Evolutionary conservation across 2,329 filamentous ascomycete genomes (phyloP).

Genomic region (Paraphaeosphaeria sporulosa): DNA sequence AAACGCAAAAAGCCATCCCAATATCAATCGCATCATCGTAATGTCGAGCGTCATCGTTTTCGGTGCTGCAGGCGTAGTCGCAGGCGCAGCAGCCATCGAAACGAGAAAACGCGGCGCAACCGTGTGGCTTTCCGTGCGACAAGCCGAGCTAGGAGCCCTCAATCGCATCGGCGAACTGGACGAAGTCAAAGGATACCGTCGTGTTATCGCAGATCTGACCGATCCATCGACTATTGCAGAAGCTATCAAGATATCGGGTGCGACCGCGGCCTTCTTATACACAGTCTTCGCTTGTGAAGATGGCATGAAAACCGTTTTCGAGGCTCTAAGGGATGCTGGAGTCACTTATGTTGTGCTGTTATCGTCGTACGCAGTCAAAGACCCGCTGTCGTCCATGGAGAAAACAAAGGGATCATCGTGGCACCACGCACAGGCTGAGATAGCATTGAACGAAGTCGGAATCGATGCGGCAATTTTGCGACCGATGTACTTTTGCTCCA

Average conservation of each 20-base stretch:
- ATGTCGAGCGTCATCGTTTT: constrained; percentile 54
- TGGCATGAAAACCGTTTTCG: neutral
- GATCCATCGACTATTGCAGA: constrained; percentile 50
- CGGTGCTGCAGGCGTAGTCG: constrained; percentile 59
- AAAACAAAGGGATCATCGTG: neutral
- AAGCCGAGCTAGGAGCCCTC: constrained; percentile 44
- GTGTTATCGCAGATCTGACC: constrained; percentile 57
- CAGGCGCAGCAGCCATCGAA: constrained; percentile 49
- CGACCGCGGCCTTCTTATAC: constrained; percentile 61
- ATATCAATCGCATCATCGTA: neutral
- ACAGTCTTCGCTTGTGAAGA: constrained; percentile 23
- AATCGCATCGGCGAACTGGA: neutral
- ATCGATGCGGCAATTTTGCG: constrained; percentile 7
- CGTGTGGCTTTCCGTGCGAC: constrained; percentile 59
- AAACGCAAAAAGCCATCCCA: neutral
- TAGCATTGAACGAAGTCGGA: constrained; percentile 8
- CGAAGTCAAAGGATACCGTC: constrained; percentile 31
- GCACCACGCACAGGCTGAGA: constrained; percentile 15
- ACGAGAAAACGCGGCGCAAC: constrained; percentile 53
- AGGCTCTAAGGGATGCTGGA: constrained; percentile 1
- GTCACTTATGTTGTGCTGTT: constrained; percentile 11
- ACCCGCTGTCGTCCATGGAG: neutral
- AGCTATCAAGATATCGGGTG: constrained; percentile 53
- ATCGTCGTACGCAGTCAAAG: neutral
- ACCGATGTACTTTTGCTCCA: constrained; percentile 16